Evolutionary conservation across 2,329 filamentous ascomycete genomes (phyloP).

Genomic region (Pseudogymnoascus sp.): DNA sequence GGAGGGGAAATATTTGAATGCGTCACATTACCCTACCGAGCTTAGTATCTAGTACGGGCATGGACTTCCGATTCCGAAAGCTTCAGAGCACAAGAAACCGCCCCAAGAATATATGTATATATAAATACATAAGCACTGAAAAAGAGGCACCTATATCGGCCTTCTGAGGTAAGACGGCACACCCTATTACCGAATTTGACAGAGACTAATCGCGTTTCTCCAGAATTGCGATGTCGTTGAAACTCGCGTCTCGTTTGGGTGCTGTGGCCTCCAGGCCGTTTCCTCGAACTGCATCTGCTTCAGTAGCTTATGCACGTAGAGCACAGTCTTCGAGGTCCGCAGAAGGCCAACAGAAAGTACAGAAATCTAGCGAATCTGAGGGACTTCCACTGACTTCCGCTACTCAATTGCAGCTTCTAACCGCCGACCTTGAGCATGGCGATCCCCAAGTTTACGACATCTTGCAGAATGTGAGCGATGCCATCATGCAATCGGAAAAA

Average conservation of each 20-base stretch:
- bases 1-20: constrained; percentile 8
- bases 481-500: not conserved
- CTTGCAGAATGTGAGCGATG: constrained; percentile 65
- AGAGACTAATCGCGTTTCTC: constrained; percentile 3
- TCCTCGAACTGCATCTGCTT: constrained; percentile 5
- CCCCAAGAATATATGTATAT: not conserved
- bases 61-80: constrained; percentile 8
- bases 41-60: constrained; percentile 1
- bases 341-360: constrained; percentile 53
- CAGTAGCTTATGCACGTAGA: constrained; percentile 6
- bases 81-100: constrained; percentile 2
- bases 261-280: constrained; percentile 4
- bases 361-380: constrained; percentile 1
- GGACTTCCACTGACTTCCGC: constrained; percentile 15
- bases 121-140: constrained; percentile 4
- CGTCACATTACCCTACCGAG: constrained; percentile 7
- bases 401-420: constrained; percentile 55
- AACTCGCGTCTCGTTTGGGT: constrained; percentile 8
- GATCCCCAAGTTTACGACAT: constrained; percentile 85
- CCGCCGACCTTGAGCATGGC: constrained; percentile 69
- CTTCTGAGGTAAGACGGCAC: constrained; percentile 8
- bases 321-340: constrained; percentile 17
- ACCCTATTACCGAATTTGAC: constrained; percentile 4
- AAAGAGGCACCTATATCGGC: constrained; percentile 5
- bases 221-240: constrained; percentile 7